These are phyloP conservation scores for Xylariaceae sp. DNA, from an alignment of 2,329 filamentous ascomycete species.

Conservation along the genomic window DNA sequence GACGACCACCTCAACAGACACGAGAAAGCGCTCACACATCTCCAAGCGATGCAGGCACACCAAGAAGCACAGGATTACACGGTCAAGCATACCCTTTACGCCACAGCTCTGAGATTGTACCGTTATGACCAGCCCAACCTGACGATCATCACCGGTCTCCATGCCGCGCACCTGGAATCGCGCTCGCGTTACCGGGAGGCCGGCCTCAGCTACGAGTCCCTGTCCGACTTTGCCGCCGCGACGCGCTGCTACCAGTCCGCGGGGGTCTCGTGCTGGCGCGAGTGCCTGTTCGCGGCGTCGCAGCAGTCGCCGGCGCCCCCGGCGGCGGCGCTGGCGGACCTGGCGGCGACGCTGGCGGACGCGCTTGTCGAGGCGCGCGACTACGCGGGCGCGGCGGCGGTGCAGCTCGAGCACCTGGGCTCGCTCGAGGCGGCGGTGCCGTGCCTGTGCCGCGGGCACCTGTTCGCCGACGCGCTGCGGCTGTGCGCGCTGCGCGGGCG, in stretches of 20 bases:
- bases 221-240: constrained; percentile 65
- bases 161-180: constrained; percentile 69
- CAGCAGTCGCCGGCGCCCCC: constrained; percentile 56
- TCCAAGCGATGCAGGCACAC: constrained; percentile 67
- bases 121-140: constrained; percentile 69
- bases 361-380: constrained; percentile 79
- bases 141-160: constrained; percentile 63
- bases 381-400: constrained; percentile 68
- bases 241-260: constrained; percentile 78
- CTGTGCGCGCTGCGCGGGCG: constrained; percentile 56
- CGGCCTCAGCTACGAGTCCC: constrained; percentile 82
- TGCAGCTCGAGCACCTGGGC: constrained; percentile 73
- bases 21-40: constrained; percentile 67
- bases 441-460: constrained; percentile 79
- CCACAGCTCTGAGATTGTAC: constrained; percentile 69
- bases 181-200: constrained; percentile 77
- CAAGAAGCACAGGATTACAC: constrained; percentile 73
- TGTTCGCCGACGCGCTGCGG: constrained; percentile 83
- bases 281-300: constrained; percentile 74
- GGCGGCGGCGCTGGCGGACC: constrained; percentile 49
- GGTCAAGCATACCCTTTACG: constrained; percentile 72
- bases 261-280: constrained; percentile 73
- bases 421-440: constrained; percentile 63
- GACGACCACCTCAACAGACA: constrained; percentile 78
- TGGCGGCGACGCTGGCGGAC: constrained; percentile 70